These are phyloP conservation scores for Cutaneotrichosporon dermatis DNA, from an alignment of 1,284 basidiomycete genomes.

Conservation along the genomic window DNA sequence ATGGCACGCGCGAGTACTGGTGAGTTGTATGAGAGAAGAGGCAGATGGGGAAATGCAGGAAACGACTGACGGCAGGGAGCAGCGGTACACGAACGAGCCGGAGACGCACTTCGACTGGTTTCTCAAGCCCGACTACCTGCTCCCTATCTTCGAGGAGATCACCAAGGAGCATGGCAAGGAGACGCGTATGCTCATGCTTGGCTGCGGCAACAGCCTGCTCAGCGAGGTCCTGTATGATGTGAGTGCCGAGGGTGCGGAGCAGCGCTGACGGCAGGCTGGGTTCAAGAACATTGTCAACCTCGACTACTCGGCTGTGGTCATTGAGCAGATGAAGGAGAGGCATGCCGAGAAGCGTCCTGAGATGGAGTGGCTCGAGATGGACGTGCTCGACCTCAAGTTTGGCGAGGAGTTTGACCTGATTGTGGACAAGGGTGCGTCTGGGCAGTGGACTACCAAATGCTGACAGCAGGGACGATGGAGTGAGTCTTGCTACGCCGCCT, in stretches of 20 bases:
- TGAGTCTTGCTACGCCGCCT: conserved; percentile 9
- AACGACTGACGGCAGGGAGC: conserved; percentile 51
- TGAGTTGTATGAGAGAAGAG: conserved; percentile 32
- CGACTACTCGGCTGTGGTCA: conserved; percentile 79
- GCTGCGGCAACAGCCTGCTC: conserved; percentile 81
- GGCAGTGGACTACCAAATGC: not conserved
- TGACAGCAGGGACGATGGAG: conserved; percentile 71
- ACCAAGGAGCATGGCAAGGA: conserved; percentile 51
- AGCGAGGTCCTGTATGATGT: conserved; percentile 65
- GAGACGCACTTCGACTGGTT: conserved; percentile 69
- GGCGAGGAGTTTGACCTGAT: conserved; percentile 73
- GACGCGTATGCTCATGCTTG: conserved; percentile 75
- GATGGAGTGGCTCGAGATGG: conserved; percentile 89
- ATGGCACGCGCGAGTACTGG: conserved; percentile 72
- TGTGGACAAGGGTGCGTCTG: conserved; percentile 72
- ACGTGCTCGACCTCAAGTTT: conserved; percentile 70
- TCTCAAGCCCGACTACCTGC: conserved; percentile 42
- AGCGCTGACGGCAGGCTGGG: conserved; percentile 54
- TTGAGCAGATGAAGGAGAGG: conserved; percentile 70
- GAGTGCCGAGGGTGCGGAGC: no score
- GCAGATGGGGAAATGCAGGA: not conserved
- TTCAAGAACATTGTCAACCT: conserved; percentile 78
- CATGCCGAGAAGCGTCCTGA: conserved; percentile 58
- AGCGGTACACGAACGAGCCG: conserved; percentile 63
- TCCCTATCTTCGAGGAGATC: conserved; percentile 41